Conservation (phyloP, 192 early-diverging fungal genomes). For the Powellomyces hirtus region DNA sequence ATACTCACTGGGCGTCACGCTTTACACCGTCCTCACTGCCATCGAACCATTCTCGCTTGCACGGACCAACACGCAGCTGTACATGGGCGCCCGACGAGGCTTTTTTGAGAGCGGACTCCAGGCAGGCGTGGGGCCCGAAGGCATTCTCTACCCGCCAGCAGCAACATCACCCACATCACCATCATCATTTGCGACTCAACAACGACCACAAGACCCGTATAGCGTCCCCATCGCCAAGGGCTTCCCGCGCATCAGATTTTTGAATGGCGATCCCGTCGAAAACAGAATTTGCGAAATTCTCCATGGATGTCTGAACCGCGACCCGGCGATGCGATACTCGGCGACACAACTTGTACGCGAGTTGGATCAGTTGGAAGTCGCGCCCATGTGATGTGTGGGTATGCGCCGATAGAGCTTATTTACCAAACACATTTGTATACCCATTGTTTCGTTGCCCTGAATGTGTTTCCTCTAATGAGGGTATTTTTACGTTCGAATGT, state of each 20-base stretch:
- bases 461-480: too few relatives aligned
- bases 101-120: slow-evolving; percentile 53
- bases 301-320: background rate
- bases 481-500: too few relatives aligned
- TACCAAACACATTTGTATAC: too few relatives aligned
- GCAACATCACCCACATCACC: background rate
- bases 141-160: background rate
- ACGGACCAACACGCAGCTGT: slow-evolving; percentile 33
- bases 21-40: slow-evolving; percentile 41
- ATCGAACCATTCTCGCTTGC: slow-evolving; percentile 41
- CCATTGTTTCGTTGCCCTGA: too few relatives aligned
- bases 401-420: too few relatives aligned
- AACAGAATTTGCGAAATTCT: background rate
- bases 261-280: background rate
- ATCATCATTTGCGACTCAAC: background rate
- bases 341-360: background rate
- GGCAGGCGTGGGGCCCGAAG: slow-evolving; percentile 10
- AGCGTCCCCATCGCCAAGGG: background rate
- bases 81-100: slow-evolving; percentile 42
- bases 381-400: too few relatives aligned
- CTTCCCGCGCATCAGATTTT: background rate
- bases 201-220: too few relatives aligned
- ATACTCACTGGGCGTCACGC: slow-evolving; percentile 48
- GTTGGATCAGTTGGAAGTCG: background rate
- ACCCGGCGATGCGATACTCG: background rate